Base-by-base conservation (phyloP, 1,139 yeast species). In the Kodamaea ohmeri region DNA sequence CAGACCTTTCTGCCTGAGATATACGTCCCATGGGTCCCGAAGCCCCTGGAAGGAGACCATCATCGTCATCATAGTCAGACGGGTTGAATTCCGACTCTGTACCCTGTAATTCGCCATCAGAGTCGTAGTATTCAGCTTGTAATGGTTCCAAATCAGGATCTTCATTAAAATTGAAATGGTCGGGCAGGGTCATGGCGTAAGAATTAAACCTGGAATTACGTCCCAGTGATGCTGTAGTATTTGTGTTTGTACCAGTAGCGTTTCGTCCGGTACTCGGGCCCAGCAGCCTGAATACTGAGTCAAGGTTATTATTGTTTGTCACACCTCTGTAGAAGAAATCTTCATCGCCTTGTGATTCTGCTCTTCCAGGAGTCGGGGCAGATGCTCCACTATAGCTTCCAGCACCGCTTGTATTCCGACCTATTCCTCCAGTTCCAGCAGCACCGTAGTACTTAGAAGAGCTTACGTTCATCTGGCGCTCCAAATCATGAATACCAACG, bases 301-400 rank as follows among this genome's bases (percentile, higher is more conserved):
- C 75, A 24, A 70, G 56, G 44, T 71, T 71, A 47, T 68, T 70
- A 41, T 58, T 60, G 46, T 67, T 69, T 36, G 73, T 60, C n/a
- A 70, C 74, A 8, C 76, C 76, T 33, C 76, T 59, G 51, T 71
- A 71, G 37, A 58, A 66, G 42, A 64, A 71, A 41, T 66, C 76
- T 26, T 59, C 63, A 27, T 54, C 55, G 13, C 49, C 51, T 25
- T 49, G 28, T 38, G 43, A 13, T 33, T 22, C 16, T 26, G 39
- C 43, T 4, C 43, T 50, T 15, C 39, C 39, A 13, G 42, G 44
- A 6, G 42, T 35, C 4, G 49, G 50, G 17, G 40, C 39, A 12
- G 41, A 40, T 6, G 43, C 35, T 14, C 34, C 39, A 24, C 33
- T 26, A 15, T 29, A 21, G 27, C 27, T 33, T 15, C 30, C 26